Evolutionary conservation across 352 stramenopile species (phyloP).

Genomic region (Achlya hypogyna): DNA sequence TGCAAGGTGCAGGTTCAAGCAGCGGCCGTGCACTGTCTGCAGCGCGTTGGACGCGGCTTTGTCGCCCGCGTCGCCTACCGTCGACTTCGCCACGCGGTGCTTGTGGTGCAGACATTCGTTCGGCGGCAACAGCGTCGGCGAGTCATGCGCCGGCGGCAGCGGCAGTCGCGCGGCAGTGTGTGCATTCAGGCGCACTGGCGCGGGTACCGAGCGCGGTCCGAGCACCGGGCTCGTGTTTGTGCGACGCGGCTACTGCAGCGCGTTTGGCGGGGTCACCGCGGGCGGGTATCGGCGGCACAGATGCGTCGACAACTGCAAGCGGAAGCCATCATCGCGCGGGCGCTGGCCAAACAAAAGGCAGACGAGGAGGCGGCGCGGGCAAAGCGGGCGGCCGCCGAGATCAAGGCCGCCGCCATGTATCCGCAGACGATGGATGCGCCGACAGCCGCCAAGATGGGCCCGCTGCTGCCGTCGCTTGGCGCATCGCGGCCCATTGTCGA

Average conservation of each 20-base stretch:
- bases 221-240: not conserved
- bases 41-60: not conserved
- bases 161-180: constrained; percentile 39
- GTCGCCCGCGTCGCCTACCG: not conserved
- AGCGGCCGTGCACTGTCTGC: not conserved
- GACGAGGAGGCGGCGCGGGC: not conserved
- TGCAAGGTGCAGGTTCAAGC: not conserved
- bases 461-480: constrained; percentile 41
- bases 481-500: not conserved
- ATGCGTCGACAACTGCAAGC: not conserved
- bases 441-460: not conserved
- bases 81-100: constrained; percentile 11
- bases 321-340: not conserved
- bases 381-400: not conserved
- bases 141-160: constrained; percentile 32
- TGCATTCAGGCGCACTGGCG: not conserved
- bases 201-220: not conserved
- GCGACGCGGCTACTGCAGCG: not conserved
- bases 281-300: not conserved
- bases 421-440: not conserved
- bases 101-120: constrained; percentile 42
- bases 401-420: not conserved
- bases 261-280: not conserved
- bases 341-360: not conserved
- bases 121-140: constrained; percentile 41